phyloP scores from a whole-genome alignment of 2,329 filamentous ascomycete species.

The Madurella fahalii region DNA sequence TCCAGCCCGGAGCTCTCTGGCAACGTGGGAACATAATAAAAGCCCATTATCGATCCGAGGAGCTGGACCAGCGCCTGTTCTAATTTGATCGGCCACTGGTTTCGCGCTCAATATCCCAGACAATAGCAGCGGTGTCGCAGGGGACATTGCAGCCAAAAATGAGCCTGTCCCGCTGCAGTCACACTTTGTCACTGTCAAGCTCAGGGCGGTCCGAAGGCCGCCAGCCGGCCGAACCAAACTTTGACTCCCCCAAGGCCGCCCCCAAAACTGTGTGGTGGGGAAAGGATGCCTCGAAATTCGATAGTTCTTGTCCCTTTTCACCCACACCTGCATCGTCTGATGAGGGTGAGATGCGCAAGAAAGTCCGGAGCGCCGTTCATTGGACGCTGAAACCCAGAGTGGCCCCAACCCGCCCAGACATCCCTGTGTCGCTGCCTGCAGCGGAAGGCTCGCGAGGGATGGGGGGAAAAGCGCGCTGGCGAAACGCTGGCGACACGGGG shows the following conservation, averaged over 20 bases:
- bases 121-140: conserved; percentile 14
- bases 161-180: conserved; percentile 10
- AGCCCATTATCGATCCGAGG: conserved; percentile 24
- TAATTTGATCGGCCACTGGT: conserved; percentile 16
- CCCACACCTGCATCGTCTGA: conserved; percentile 24
- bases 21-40: too few species aligned
- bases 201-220: neutral
- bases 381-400: conserved; percentile 19
- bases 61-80: conserved; percentile 17
- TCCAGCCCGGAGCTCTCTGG: too few species aligned
- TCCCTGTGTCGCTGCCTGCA: conserved; percentile 24
- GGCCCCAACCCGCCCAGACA: conserved; percentile 18
- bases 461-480: conserved; percentile 11
- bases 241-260: neutral
- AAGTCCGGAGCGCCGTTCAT: conserved; percentile 16
- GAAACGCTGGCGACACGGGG: conserved; percentile 10
- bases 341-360: conserved; percentile 23
- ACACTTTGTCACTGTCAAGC: conserved; percentile 5
- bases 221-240: conserved; percentile 1
- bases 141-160: conserved; percentile 18
- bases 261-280: conserved; percentile 9
- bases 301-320: conserved; percentile 22
- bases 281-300: conserved; percentile 20
- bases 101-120: neutral
- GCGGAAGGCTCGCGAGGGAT: conserved; percentile 8